Percentiles rank a stretch among this genome's conserved stretches.
phyloP scores from a whole-genome alignment of 805 yeast species.

The Phaffomyces opuntiae region DNA sequence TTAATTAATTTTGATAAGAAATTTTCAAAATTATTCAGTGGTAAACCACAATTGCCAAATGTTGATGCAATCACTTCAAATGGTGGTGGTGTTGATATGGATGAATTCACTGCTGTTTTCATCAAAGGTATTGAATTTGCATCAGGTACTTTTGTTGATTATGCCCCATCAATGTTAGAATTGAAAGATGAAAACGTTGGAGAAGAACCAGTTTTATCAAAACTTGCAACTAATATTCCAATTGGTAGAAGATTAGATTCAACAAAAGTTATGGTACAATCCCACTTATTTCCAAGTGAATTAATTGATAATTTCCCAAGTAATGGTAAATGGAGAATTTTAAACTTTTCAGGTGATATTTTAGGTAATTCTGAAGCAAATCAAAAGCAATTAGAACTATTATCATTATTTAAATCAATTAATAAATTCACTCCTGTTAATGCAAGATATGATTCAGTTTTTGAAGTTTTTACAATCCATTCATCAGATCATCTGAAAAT shows the following conservation, averaged over 20 bases:
- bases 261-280: slow-evolving; percentile 1
- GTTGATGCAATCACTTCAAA: not conserved
- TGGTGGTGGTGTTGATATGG: not conserved
- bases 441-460: not conserved
- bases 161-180: not conserved
- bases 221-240: not conserved
- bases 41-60: not conserved
- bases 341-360: not conserved
- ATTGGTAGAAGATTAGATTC: slow-evolving; percentile 1
- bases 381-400: not conserved
- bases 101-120: not conserved
- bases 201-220: not conserved
- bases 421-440: not conserved
- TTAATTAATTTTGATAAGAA: not conserved
- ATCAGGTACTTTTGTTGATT: slow-evolving; percentile 1
- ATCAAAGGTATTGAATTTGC: not conserved
- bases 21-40: not conserved
- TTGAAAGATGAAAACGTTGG: not conserved
- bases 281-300: not conserved
- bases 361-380: not conserved
- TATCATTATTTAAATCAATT: not conserved
- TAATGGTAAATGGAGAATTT: not conserved
- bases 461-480: not conserved
- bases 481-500: not conserved
- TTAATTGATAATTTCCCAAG: not conserved